Conservation (phyloP, 139 green algal species). For the Diplosphaera chodatii region DNA sequence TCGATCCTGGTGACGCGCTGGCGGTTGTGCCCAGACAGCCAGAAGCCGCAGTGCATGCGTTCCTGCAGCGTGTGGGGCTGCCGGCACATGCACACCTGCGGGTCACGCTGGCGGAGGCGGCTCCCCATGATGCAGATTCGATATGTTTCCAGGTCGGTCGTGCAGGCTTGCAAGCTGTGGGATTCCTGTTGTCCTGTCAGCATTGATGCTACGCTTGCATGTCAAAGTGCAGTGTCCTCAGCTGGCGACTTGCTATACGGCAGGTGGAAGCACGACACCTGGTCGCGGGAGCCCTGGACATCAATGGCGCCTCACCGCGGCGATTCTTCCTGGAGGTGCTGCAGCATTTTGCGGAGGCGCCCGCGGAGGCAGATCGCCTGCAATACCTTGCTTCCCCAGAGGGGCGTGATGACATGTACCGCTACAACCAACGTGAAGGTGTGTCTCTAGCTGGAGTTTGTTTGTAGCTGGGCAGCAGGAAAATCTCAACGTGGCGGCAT, state of each 20-base stretch:
- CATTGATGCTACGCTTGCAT: too few relatives aligned
- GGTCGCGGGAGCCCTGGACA: constrained; percentile 71
- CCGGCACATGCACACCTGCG: constrained; percentile 33
- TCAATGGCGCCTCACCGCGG: constrained; percentile 66
- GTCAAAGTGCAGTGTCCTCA: too few relatives aligned
- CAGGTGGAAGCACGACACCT: constrained; percentile 33
- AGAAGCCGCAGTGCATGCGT: constrained; percentile 16
- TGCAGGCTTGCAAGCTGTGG: too few relatives aligned
- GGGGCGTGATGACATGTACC: constrained; percentile 66
- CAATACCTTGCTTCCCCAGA: constrained; percentile 71
- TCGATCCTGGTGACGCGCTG: constrained; percentile 75
- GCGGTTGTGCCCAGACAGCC: constrained; percentile 58
- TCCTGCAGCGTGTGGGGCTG: constrained; percentile 44
- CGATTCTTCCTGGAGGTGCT: constrained; percentile 88
- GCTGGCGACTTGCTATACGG: too few relatives aligned
- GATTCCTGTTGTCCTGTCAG: too few relatives aligned
- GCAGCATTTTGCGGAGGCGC: constrained; percentile 34
- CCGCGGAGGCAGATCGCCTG: constrained; percentile 72
- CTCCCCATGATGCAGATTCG: neutral
- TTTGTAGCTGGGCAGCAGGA: neutral
- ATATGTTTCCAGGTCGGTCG: neutral
- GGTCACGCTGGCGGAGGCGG: constrained; percentile 27
- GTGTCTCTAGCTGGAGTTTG: neutral
- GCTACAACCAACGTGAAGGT: constrained; percentile 49
- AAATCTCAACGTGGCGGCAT: too few relatives aligned